Percentiles rank a stretch among this genome's conserved stretches.
These are phyloP conservation scores for Penicillium glabrum DNA, from an alignment of 2,329 filamentous ascomycete species.

Conservation along the genomic window DNA sequence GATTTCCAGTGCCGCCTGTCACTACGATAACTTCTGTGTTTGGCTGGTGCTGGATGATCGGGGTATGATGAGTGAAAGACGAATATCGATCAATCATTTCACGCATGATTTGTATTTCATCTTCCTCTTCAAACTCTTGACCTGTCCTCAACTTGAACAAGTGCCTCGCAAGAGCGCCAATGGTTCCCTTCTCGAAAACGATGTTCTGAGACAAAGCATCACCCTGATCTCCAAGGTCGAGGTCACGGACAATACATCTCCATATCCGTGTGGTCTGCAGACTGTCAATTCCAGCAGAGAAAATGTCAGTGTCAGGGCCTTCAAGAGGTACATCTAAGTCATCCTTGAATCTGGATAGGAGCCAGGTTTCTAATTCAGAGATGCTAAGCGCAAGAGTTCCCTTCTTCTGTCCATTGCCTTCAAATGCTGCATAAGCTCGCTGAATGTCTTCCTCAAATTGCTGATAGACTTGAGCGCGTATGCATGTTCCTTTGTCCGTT, in stretches of 20 bases:
- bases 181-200: constrained; percentile 58
- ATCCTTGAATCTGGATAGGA: constrained; percentile 40
- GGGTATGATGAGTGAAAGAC: constrained; percentile 29
- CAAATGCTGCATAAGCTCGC: constrained; percentile 44
- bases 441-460: constrained; percentile 52
- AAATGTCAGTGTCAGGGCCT: constrained; percentile 56
- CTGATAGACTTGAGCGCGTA: constrained; percentile 53
- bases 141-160: constrained; percentile 47
- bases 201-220: constrained; percentile 56
- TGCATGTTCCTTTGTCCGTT: constrained; percentile 60
- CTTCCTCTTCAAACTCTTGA: constrained; percentile 27
- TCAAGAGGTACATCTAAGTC: constrained; percentile 19
- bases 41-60: constrained; percentile 26
- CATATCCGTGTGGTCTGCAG: constrained; percentile 60
- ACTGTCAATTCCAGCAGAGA: constrained; percentile 58
- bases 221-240: constrained; percentile 47
- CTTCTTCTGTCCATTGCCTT: constrained; percentile 39
- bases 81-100: constrained; percentile 50
- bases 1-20: constrained; percentile 66
- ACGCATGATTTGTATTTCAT: constrained; percentile 48
- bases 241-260: constrained; percentile 50
- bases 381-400: constrained; percentile 17
- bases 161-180: constrained; percentile 48
- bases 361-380: constrained; percentile 37
- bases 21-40: constrained; percentile 42